A percentile compares a stretch with the other conserved stretches of the same genome.
Conservation (phyloP, 768 basidiomycete genomes). For the Agrocybe chaxingu region DNA sequence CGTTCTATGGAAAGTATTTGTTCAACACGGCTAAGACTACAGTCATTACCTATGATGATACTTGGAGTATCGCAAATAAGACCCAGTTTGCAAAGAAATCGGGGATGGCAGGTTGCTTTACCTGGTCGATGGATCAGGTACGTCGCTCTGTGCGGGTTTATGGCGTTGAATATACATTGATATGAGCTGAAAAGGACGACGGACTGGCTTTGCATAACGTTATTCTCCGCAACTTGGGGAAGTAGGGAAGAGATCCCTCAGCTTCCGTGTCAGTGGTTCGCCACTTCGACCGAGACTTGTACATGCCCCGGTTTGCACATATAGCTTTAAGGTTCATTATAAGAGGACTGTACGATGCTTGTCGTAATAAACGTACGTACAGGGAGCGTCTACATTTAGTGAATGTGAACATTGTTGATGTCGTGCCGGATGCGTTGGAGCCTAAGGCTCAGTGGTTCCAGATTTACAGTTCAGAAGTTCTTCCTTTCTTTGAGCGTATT, state of each 20-base stretch:
- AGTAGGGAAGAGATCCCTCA: neutral
- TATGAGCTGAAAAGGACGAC: slow-evolving; percentile 26
- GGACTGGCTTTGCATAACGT: slow-evolving; percentile 37
- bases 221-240: slow-evolving; percentile 32
- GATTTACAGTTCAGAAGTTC: too few relatives aligned
- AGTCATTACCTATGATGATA: slow-evolving; percentile 68
- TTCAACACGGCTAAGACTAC: slow-evolving; percentile 40
- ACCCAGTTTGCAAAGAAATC: slow-evolving; percentile 49
- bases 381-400: too few relatives aligned
- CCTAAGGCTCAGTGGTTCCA: too few relatives aligned
- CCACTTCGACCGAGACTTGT: too few relatives aligned
- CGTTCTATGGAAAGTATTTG: slow-evolving; percentile 28
- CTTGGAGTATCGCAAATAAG: slow-evolving; percentile 45
- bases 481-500: too few relatives aligned
- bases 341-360: too few relatives aligned
- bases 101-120: slow-evolving; percentile 53
- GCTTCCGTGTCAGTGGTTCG: too few relatives aligned
- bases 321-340: too few relatives aligned
- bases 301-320: too few relatives aligned
- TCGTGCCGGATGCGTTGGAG: too few relatives aligned
- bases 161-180: neutral
- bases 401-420: too few relatives aligned
- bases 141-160: slow-evolving; percentile 5
- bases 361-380: too few relatives aligned
- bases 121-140: slow-evolving; percentile 59